Percentiles rank a stretch among this genome's conserved stretches.
phyloP scores from a whole-genome alignment of 2,329 filamentous ascomycete genomes.

The Fusarium musae region DNA sequence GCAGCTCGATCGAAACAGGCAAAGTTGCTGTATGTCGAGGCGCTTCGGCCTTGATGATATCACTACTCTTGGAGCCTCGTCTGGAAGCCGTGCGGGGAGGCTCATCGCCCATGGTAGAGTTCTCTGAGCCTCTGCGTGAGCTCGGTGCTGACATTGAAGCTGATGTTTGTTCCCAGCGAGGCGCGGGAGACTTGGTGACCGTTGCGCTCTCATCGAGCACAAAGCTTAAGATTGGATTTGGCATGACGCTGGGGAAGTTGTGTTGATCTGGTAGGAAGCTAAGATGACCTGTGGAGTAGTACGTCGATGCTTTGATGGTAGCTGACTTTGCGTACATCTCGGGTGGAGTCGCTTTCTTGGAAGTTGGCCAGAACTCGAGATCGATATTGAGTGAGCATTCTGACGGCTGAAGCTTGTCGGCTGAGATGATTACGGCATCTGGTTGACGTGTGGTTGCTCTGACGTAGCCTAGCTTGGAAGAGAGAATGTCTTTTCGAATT shows the following conservation, averaged over 20 bases:
- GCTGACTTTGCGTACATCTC: conserved; percentile 27
- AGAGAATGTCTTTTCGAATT: conserved; percentile 29
- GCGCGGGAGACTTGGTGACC: not conserved
- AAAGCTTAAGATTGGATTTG: conserved; percentile 23
- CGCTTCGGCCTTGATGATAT: not conserved
- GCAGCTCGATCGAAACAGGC: conserved; percentile 4
- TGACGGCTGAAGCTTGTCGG: conserved; percentile 23
- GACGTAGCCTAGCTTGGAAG: conserved; percentile 22
- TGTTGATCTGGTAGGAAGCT: conserved; percentile 31
- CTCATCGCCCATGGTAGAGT: not conserved
- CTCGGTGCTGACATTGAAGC: not conserved
- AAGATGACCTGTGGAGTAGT: conserved; percentile 30
- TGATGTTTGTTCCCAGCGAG: conserved; percentile 1
- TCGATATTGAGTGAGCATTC: conserved; percentile 6
- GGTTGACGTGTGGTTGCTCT: conserved; percentile 21
- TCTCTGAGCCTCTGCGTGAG: conserved; percentile 18
- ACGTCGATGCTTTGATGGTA: conserved; percentile 20
- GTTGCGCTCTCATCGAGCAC: conserved; percentile 16
- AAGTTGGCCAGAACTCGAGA: conserved; percentile 34
- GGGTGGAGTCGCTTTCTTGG: conserved; percentile 11
- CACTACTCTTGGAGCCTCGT: not conserved
- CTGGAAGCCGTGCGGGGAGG: not conserved
- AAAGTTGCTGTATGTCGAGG: conserved; percentile 13
- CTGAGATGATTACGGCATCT: conserved; percentile 22
- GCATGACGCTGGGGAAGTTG: conserved; percentile 4